A percentile compares a stretch with the other conserved stretches of the same genome.
These are phyloP conservation scores for Haematococcus lacustris DNA, from an alignment of 139 green algal genomes.

Conservation along the genomic window DNA sequence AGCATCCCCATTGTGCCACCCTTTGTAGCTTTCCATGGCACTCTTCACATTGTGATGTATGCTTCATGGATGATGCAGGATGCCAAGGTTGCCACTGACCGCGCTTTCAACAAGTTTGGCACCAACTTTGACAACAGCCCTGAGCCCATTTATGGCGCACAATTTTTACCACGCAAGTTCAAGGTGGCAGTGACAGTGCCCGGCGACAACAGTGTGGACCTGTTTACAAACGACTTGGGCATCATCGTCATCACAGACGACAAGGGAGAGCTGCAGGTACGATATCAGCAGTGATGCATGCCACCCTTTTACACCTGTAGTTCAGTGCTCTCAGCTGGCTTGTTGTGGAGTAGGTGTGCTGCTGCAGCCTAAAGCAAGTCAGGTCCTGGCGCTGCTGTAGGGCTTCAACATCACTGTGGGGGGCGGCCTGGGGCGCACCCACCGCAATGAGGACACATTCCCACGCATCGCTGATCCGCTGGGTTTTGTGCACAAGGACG, in stretches of 20 bases:
- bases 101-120: conserved; percentile 82
- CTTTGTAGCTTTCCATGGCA: too few species aligned
- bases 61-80: too few species aligned
- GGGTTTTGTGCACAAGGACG: conserved; percentile 89
- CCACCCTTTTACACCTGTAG: neutral
- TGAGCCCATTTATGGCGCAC: conserved; percentile 95
- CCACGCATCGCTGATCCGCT: conserved; percentile 82
- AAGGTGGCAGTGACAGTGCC: conserved; percentile 89
- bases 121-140: conserved; percentile 92
- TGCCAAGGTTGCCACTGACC: conserved; percentile 78
- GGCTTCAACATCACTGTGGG: conserved; percentile 93
- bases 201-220: conserved; percentile 92
- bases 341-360: neutral
- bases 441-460: conserved; percentile 88
- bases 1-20: too few species aligned
- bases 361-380: neutral
- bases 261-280: conserved; percentile 50
- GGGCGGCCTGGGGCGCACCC: conserved; percentile 90
- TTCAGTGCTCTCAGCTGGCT: neutral
- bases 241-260: conserved; percentile 82
- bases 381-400: conserved; percentile 16
- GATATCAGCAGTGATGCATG: neutral
- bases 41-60: too few species aligned
- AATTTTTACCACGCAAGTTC: conserved; percentile 98
- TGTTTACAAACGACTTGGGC: conserved; percentile 94